Percentiles rank a stretch among this genome's conserved stretches.
These are phyloP conservation scores for Urochloa ruziziensis DNA, from an alignment of 176 grass and related monocot genomes.

Conservation along the genomic window DNA sequence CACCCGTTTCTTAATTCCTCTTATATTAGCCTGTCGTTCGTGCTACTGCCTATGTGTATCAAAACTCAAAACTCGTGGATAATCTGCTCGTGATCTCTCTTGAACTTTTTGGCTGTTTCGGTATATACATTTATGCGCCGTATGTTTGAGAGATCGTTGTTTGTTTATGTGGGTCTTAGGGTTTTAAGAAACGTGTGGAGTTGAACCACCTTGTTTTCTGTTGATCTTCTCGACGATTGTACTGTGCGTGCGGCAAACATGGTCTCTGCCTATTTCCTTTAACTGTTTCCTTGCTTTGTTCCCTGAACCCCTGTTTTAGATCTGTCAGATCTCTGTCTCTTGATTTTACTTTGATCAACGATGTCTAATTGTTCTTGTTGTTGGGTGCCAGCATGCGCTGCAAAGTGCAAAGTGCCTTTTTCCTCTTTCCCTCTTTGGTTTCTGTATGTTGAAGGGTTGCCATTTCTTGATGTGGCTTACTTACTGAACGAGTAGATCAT, in stretches of 20 bases:
- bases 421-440: background rate
- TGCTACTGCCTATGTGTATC: background rate
- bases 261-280: background rate
- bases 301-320: background rate
- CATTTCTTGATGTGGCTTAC: background rate
- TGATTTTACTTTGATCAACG: background rate
- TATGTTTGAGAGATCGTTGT: background rate
- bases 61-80: background rate
- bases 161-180: conserved; percentile 4
- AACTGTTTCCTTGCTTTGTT: background rate
- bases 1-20: conserved; percentile 7
- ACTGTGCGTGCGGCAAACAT: background rate
- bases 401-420: background rate
- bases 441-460: background rate
- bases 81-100: background rate
- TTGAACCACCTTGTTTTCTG: background rate
- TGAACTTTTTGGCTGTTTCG: background rate
- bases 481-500: background rate
- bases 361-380: background rate
- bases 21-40: background rate
- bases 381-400: background rate
- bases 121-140: background rate
- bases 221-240: background rate
- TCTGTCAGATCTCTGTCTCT: background rate
- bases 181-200: conserved; percentile 17